Evolutionary conservation across 1,284 basidiomycete species (phyloP), one percentile per base, ranked within the genome.

Genomic region (Pisolithus thermaeus): DNA sequence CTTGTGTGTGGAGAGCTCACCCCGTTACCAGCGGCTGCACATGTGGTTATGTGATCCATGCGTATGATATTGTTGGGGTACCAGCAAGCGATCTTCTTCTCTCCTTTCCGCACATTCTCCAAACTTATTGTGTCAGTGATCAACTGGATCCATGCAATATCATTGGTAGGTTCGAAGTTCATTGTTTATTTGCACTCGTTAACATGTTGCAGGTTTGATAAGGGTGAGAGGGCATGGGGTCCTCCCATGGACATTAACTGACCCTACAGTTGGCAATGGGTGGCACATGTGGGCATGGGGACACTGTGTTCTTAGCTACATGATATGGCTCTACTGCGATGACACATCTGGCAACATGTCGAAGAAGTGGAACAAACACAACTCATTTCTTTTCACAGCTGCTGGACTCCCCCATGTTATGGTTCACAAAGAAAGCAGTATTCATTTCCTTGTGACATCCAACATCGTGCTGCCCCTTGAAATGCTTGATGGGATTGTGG

Each of bases 351-450:
- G 68, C 1, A 71, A 72, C 49, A 40, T 64, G 1, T 70, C 64
- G 0, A 71, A 72, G 52, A 65, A 66, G 39, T 72, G 68, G 68
- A 73, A 73, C 47, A 65, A 70, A 38, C 69, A 72, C 50, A 71
- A 70, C 41, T 65, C 62, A 1, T 59, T 68, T 16, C 55, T 70
- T 0, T 65, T 70, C 45, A 66, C 61, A 0, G 40, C 62, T 3
- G 65, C 65, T 20, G 68, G 70, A 4, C 60, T 73, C 0, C 61
- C 64, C 2, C 61, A 54, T 1, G 47, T 49, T 2, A 6, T 42
- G 5, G 56, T 58, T 0, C 65, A 70, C 4, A 47, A 55, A 11
- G 49, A 62, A 23, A 20, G 22, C 58, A 27, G 68, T 74, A 38
- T 71, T 11, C 45, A 39, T 35, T 46, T 46, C 30, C 30, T 46